Percentiles rank a stretch among this genome's conserved stretches.
phyloP scores from a whole-genome alignment of 2,329 filamentous ascomycete genomes.

The Didymella arachidicola region DNA sequence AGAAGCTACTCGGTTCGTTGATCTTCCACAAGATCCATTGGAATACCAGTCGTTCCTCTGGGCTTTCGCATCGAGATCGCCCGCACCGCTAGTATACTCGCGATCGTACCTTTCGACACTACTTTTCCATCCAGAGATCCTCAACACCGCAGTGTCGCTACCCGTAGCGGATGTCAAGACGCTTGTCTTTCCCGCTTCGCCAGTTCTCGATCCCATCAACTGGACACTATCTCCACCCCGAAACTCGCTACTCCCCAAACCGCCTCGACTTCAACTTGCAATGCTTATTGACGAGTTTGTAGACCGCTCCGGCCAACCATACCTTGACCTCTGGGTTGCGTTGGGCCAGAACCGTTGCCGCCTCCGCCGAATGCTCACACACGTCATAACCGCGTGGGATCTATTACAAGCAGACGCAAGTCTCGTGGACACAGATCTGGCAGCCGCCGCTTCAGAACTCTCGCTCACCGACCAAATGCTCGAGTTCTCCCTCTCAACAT shows the following conservation, averaged over 20 bases:
- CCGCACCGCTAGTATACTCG: conserved; percentile 83
- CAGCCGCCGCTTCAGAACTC: conserved; percentile 46
- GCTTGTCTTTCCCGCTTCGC: conserved; percentile 74
- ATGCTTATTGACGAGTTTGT: conserved; percentile 71
- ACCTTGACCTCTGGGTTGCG: conserved; percentile 82
- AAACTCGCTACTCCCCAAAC: conserved; percentile 62
- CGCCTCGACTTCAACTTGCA: conserved; percentile 77
- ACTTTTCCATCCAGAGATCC: conserved; percentile 72
- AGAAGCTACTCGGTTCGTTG: conserved; percentile 57
- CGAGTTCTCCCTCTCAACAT: conserved; percentile 80
- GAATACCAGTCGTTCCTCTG: conserved; percentile 70
- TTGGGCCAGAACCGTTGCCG: conserved; percentile 91
- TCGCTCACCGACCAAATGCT: conserved; percentile 57
- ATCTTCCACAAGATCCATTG: conserved; percentile 40
- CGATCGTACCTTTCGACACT: conserved; percentile 80
- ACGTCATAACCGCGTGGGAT: conserved; percentile 84
- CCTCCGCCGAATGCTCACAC: conserved; percentile 85
- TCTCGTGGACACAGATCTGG: conserved; percentile 61
- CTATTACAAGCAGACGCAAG: conserved; percentile 73
- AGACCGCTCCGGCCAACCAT: conserved; percentile 68
- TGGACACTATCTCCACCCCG: conserved; percentile 71
- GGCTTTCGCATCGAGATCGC: conserved; percentile 78
- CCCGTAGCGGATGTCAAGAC: conserved; percentile 83
- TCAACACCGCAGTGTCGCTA: conserved; percentile 73
- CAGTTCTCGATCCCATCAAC: conserved; percentile 75